These are phyloP conservation scores for Gossypium longicalyx DNA, from an alignment of 345 rosid species.

Conservation along the genomic window DNA sequence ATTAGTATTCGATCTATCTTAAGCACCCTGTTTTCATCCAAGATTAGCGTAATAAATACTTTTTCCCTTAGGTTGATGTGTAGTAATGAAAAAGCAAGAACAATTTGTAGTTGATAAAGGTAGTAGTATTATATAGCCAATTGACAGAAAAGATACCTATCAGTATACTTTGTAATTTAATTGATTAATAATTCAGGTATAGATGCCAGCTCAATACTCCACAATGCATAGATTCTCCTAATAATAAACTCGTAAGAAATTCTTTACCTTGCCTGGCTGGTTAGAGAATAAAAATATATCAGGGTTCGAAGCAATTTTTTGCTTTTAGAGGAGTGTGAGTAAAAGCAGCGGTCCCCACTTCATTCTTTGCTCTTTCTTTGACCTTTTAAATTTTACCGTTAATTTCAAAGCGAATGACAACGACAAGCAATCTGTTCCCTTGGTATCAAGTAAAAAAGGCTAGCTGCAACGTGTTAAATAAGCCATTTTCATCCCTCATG, in stretches of 20 bases:
- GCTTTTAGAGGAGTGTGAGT: neutral
- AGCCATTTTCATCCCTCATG: neutral
- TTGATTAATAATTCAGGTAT: no score
- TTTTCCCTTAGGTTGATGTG: neutral
- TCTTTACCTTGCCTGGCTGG: neutral
- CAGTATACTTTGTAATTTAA: neutral
- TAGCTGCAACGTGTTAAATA: neutral
- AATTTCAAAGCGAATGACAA: neutral
- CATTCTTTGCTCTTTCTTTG: slow-evolving; percentile 17
- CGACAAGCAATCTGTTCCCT: slow-evolving; percentile 26
- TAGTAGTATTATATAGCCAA: neutral
- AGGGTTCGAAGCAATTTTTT: neutral
- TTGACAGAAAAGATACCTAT: neutral
- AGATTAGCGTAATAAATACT: neutral
- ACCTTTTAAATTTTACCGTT: neutral
- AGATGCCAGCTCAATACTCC: slow-evolving; percentile 6
- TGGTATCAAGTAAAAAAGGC: slow-evolving; percentile 11
- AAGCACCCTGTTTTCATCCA: neutral
- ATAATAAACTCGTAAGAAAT: neutral
- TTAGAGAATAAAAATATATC: neutral
- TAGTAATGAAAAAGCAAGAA: neutral
- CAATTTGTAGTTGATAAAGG: neutral
- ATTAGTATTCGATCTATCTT: neutral
- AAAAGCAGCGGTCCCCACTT: slow-evolving; percentile 4
- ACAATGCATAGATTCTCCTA: neutral